Conservation (phyloP, 805 yeast species). For the Candida golubevii region DNA sequence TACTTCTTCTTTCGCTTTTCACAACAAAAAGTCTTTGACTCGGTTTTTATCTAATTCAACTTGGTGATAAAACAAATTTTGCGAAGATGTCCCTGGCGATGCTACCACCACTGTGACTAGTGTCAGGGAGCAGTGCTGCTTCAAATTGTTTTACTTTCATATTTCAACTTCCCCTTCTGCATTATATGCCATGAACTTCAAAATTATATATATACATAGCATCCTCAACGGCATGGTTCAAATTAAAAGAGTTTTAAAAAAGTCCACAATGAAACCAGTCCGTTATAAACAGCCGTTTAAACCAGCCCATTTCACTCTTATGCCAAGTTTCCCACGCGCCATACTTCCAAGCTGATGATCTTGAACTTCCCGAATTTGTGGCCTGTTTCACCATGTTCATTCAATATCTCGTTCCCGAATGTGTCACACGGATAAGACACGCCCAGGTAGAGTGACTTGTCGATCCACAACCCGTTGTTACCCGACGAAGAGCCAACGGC, state of each 20-base stretch:
- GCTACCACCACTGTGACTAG: slow-evolving; percentile 1
- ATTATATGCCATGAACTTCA: slow-evolving; percentile 13
- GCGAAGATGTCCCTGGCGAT: slow-evolving; percentile 7
- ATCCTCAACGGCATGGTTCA: slow-evolving; percentile 48
- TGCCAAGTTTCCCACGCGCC: slow-evolving; percentile 59
- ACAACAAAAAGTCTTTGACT: slow-evolving; percentile 4
- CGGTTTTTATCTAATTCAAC: slow-evolving; percentile 21
- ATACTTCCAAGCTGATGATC: slow-evolving; percentile 74
- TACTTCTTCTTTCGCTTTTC: slow-evolving; percentile 1
- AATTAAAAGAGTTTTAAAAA: slow-evolving; percentile 1
- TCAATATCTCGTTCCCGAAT: slow-evolving; percentile 81
- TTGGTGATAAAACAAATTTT: slow-evolving; percentile 18
- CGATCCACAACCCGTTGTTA: slow-evolving; percentile 87
- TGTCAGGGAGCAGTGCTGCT: slow-evolving; percentile 22
- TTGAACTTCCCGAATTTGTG: slow-evolving; percentile 53
- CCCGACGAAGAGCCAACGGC: slow-evolving; percentile 93
- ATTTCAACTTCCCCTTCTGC: slow-evolving; percentile 12
- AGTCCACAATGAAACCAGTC: too few species aligned
- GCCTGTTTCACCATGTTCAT: slow-evolving; percentile 17
- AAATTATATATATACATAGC: slow-evolving; percentile 25
- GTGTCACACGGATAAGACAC: slow-evolving; percentile 77
- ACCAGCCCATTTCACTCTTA: neutral
- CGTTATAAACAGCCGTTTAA: neutral
- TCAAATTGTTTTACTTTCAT: slow-evolving; percentile 8
- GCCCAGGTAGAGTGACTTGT: slow-evolving; percentile 67